These are phyloP conservation scores for Wickerhamiella occidentalis DNA, from an alignment of 805 yeast species.

Conservation along the genomic window DNA sequence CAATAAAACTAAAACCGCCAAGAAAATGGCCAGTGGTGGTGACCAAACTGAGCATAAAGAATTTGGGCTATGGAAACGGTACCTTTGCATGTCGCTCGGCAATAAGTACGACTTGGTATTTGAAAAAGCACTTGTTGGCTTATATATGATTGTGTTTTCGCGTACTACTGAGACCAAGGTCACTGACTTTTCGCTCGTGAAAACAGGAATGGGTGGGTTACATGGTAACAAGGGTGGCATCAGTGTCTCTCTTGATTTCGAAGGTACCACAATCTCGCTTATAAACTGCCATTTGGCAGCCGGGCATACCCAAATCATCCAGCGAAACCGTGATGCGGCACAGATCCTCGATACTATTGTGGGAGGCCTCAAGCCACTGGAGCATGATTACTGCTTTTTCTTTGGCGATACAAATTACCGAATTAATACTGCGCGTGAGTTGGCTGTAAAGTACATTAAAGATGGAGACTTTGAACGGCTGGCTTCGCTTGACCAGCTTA, in stretches of 20 bases:
- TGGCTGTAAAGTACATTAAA: conserved; percentile 47
- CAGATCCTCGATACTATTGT: conserved; percentile 41
- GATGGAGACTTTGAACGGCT: conserved; percentile 39
- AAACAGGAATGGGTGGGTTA: conserved; percentile 91
- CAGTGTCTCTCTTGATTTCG: conserved; percentile 52
- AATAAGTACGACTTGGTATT: conserved; percentile 43
- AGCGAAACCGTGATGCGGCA: conserved; percentile 77
- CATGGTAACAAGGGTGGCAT: conserved; percentile 67
- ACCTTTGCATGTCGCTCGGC: conserved; percentile 23
- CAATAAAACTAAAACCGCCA: conserved; percentile 70
- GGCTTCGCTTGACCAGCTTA: conserved; percentile 65
- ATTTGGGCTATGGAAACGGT: conserved; percentile 28
- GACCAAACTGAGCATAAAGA: conserved; percentile 23
- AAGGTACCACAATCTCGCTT: conserved; percentile 62
- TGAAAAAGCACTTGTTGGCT: conserved; percentile 79
- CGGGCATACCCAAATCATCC: conserved; percentile 67
- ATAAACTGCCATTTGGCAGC: conserved; percentile 89
- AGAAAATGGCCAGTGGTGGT: conserved; percentile 29
- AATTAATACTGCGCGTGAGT: conserved; percentile 56
- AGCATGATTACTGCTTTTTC: conserved; percentile 79
- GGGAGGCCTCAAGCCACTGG: conserved; percentile 35
- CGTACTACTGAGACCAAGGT: conserved; percentile 34
- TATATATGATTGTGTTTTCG: conserved; percentile 57
- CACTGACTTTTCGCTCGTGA: conserved; percentile 60
- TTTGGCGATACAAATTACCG: conserved; percentile 91